Evolutionary conservation across 2,329 filamentous ascomycete genomes (phyloP), one percentile per base, ranked within the genome.

Genomic region (Aspergillus sp.): DNA sequence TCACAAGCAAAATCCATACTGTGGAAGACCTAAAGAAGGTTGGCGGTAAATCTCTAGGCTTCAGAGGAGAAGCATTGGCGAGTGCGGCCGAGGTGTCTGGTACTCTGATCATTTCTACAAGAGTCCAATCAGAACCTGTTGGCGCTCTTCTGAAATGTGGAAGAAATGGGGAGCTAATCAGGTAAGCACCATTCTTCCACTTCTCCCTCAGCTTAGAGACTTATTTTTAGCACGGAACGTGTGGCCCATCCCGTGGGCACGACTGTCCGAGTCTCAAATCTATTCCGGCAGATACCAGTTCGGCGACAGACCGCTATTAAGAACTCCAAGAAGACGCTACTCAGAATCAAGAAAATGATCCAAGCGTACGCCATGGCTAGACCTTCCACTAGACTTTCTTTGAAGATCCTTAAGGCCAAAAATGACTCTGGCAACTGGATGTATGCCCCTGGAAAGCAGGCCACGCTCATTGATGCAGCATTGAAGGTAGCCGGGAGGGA

Each of bases 41-140:
- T 17, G 83, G 84, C 30, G 80, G 84, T 0, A 79, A 73, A 15
- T 84, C 79, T 43, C 74, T 89, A 12, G 86, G 86, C 3, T 89
- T 89, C 64, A 76, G 86, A 52, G 86, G 86, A 15, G 84, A 87
- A 69, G 86, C 86, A 3, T 72, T 89, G 58, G 83, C 85, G 2
- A 87, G 84, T 66, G 77, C 83, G 53, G 83, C 82, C 11, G 83
- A 86, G 62, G 76, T 88, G 71, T 84, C 81, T 55, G 78, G 80
- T 4, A 66, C 69, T 2, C 58, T 88, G 43, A 72, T 67, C 1
- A 74, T 88, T 43, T 83, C 76, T 12, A 88, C 86, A 3, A 76
- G 84, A 49, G 76, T 84, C 32, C 81, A 84, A 59, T 79, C 81
- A 2, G 85, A 89, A 63, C 67, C 75, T 13, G 81, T 82, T 24